phyloP scores from a whole-genome alignment of 31 red algal species.

The Porphyra umbilicalis region DNA sequence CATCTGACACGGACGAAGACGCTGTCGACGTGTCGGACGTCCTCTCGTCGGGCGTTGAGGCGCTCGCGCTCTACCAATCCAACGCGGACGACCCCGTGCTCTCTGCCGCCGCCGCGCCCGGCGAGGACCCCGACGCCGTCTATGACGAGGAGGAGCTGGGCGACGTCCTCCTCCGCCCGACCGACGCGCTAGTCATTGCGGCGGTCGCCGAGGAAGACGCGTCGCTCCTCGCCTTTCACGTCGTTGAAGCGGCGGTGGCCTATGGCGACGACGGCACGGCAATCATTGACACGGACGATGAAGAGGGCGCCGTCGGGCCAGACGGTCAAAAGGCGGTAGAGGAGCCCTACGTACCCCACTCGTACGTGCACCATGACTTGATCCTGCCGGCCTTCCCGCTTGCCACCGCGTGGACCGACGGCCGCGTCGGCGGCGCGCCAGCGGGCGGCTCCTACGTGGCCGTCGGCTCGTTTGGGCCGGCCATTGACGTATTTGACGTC shows the following conservation, averaged over 20 bases:
- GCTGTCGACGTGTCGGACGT: conserved; percentile 63
- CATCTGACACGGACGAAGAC: conserved; percentile 10
- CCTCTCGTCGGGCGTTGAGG: conserved; percentile 60
- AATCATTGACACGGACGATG: conserved; percentile 61
- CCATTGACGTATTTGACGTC: conserved; percentile 94
- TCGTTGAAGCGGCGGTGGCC: conserved; percentile 20
- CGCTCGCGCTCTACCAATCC: conserved; percentile 47
- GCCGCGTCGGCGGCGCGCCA: background rate
- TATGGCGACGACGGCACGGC: conserved; percentile 64
- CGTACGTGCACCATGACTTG: conserved; percentile 95
- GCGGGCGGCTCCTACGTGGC: conserved; percentile 52
- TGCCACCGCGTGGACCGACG: conserved; percentile 52
- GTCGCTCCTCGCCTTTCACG: conserved; percentile 64
- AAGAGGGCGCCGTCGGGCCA: conserved; percentile 50
- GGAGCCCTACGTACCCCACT: conserved; percentile 49
- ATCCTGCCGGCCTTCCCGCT: conserved; percentile 85
- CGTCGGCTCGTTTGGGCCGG: conserved; percentile 88
- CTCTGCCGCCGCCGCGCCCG: background rate
- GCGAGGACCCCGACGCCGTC: conserved; percentile 21
- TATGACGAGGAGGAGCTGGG: conserved; percentile 90
- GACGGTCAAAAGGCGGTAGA: conserved; percentile 10
- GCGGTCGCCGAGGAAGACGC: conserved; percentile 72
- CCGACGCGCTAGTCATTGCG: conserved; percentile 66
- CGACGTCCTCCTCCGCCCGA: conserved; percentile 66
- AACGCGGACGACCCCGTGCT: conserved; percentile 70